phyloP scores from a whole-genome alignment of 1,284 basidiomycete species.

The Austroboletus rostrupii region DNA sequence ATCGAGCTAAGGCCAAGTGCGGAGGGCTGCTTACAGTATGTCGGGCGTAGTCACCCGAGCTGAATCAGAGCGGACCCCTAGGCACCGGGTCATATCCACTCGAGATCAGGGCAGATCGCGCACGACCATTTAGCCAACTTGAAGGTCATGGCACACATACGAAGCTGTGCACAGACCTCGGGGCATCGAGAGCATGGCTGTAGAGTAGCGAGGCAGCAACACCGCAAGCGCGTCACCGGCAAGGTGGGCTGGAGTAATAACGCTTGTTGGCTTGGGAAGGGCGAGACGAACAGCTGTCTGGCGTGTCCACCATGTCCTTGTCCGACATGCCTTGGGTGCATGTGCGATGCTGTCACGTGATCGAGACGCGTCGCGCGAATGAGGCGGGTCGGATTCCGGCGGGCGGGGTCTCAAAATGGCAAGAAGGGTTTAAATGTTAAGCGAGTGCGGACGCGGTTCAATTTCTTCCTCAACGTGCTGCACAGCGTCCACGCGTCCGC shows the following conservation, averaged over 20 bases:
- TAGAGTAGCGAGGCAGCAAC: slow-evolving; percentile 3
- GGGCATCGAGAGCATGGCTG: not conserved
- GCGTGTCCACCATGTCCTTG: too few species aligned
- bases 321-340: not conserved
- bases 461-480: slow-evolving; percentile 31
- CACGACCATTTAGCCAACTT: too few species aligned
- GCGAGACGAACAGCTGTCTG: too few species aligned
- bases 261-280: not conserved
- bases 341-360: slow-evolving; percentile 19
- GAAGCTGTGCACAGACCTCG: not conserved
- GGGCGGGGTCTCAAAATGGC: slow-evolving; percentile 30
- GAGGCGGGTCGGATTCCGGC: slow-evolving; percentile 25
- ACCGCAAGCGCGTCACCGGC: not conserved
- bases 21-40: not conserved
- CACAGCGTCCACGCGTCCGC: slow-evolving; percentile 28
- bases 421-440: slow-evolving; percentile 31
- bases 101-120: not conserved
- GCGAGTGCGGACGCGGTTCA: slow-evolving; percentile 21
- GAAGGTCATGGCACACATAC: not conserved
- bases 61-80: slow-evolving; percentile 7
- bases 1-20: slow-evolving; percentile 11
- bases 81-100: slow-evolving; percentile 11
- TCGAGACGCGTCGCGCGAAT: slow-evolving; percentile 27
- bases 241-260: not conserved
- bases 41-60: not conserved